A percentile compares a stretch with the other conserved stretches of the same genome.
phyloP scores from a whole-genome alignment of 2,329 filamentous ascomycete genomes.

The Clarireedia sp. region DNA sequence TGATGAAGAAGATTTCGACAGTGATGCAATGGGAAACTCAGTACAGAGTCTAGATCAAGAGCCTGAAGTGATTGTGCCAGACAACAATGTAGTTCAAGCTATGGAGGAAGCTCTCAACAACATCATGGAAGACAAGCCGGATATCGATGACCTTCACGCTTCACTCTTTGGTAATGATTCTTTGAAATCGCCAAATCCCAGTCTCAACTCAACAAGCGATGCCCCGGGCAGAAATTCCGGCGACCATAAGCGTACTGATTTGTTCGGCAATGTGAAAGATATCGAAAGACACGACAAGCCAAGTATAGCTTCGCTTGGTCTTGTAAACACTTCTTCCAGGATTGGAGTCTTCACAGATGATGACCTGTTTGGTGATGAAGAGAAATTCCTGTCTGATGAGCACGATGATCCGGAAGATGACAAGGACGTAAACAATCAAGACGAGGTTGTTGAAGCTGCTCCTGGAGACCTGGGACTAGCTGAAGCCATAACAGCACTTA shows the following conservation, averaged over 20 bases:
- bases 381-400: slow-evolving; percentile 78
- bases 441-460: slow-evolving; percentile 87
- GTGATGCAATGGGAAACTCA: slow-evolving; percentile 62
- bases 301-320: slow-evolving; percentile 81
- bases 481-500: slow-evolving; percentile 85
- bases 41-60: slow-evolving; percentile 74
- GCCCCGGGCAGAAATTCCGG: slow-evolving; percentile 55
- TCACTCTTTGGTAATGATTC: slow-evolving; percentile 55
- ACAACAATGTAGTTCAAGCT: slow-evolving; percentile 77
- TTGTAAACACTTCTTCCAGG: slow-evolving; percentile 79
- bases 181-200: slow-evolving; percentile 36
- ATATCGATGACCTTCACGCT: slow-evolving; percentile 54
- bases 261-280: slow-evolving; percentile 36
- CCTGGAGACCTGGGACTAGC: slow-evolving; percentile 89
- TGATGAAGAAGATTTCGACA: slow-evolving; percentile 73
- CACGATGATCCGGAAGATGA: slow-evolving; percentile 59
- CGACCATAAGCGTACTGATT: slow-evolving; percentile 43
- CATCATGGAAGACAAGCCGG: slow-evolving; percentile 77
- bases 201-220: slow-evolving; percentile 45
- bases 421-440: slow-evolving; percentile 55
- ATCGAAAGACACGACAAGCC: slow-evolving; percentile 50
- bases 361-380: slow-evolving; percentile 85
- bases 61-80: slow-evolving; percentile 49
- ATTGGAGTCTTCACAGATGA: slow-evolving; percentile 92
- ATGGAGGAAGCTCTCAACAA: slow-evolving; percentile 89